phyloP scores from a whole-genome alignment of 257 asterid species.

The Capsicum chinense region DNA sequence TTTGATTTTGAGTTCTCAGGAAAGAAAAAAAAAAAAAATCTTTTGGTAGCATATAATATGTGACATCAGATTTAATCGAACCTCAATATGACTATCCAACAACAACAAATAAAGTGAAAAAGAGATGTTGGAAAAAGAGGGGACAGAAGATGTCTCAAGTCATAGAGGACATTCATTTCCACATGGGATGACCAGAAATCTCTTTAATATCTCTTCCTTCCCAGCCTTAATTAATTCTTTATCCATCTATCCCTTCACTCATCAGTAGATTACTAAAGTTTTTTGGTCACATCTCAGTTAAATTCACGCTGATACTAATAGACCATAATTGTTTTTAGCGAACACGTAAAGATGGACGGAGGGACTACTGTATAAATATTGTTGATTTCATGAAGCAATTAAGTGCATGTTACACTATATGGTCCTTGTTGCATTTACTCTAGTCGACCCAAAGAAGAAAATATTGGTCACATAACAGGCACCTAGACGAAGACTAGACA shows the following conservation, averaged over 20 bases:
- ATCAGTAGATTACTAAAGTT: background rate
- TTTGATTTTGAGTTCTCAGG: too few species aligned
- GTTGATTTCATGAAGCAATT: background rate
- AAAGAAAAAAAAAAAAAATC: too few species aligned
- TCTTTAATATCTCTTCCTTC: background rate
- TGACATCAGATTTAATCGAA: background rate
- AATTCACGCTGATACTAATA: background rate
- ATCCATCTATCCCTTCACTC: background rate
- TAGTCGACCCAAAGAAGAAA: background rate
- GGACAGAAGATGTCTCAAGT: background rate
- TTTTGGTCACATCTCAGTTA: slow-evolving; percentile 1
- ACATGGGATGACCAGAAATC: slow-evolving; percentile 7
- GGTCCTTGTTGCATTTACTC: slow-evolving; percentile 7
- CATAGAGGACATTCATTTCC: background rate
- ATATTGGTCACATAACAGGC: background rate
- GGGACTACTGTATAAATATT: too few species aligned
- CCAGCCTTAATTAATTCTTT: background rate
- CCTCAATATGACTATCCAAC: too few species aligned
- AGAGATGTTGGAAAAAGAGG: background rate
- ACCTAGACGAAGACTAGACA: background rate
- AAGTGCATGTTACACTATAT: background rate
- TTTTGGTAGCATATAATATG: too few species aligned
- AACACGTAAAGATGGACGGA: too few species aligned
- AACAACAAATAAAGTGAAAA: too few species aligned
- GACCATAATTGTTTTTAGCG: too few species aligned